Evolutionary conservation across 2,329 filamentous ascomycete genomes (phyloP).

Genomic region (Colletotrichum liriopes): DNA sequence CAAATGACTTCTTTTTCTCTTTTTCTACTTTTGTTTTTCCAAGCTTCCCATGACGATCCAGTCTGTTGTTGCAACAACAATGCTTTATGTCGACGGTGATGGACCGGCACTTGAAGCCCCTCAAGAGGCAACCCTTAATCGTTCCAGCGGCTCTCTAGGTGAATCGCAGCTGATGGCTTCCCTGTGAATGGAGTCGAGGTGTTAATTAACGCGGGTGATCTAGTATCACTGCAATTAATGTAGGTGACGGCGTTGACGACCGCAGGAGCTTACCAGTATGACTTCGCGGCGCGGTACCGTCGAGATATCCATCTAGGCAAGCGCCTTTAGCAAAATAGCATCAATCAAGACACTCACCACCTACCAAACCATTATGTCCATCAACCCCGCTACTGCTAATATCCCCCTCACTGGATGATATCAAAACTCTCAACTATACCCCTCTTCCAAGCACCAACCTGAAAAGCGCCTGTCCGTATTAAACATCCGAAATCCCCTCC

Average conservation of each 20-base stretch:
- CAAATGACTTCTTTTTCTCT: constrained; percentile 10
- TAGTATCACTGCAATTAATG: background rate
- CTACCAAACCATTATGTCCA: background rate
- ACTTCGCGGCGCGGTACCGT: background rate
- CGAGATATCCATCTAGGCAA: background rate
- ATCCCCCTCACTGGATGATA: background rate
- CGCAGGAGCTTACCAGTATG: background rate
- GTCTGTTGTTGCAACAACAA: too few relatives aligned
- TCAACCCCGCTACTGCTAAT: background rate
- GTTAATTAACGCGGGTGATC: background rate
- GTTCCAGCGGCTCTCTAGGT: background rate
- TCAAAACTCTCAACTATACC: background rate
- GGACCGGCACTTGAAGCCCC: background rate
- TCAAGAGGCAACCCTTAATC: background rate
- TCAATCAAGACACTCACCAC: background rate
- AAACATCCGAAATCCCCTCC: background rate
- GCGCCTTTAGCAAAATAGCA: background rate
- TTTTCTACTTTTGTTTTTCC: background rate
- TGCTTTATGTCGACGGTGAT: background rate
- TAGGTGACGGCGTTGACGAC: too few relatives aligned
- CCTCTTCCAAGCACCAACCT: too few relatives aligned
- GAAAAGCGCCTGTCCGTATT: background rate
- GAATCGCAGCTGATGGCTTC: background rate
- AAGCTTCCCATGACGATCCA: background rate
- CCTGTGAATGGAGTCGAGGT: background rate